Conservation (phyloP, 1,284 basidiomycete genomes). For the Nidula niveotomentosa region DNA sequence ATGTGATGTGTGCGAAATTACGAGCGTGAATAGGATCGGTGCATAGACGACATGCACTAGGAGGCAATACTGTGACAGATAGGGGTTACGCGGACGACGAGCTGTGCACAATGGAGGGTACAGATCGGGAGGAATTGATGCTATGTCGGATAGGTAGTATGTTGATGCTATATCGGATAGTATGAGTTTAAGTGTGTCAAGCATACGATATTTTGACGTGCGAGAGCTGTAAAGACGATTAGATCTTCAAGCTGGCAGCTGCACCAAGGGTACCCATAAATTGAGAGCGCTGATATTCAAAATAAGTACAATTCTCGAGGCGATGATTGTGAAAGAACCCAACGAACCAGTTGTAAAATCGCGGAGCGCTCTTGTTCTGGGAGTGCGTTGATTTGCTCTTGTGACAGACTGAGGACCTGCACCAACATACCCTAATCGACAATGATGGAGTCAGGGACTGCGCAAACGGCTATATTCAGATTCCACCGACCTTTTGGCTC, state of each 20-base stretch:
- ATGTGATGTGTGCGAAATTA: too few relatives aligned
- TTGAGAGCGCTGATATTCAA: slow-evolving; percentile 39
- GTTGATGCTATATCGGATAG: too few relatives aligned
- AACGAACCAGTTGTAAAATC: slow-evolving; percentile 77
- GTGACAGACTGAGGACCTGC: slow-evolving; percentile 85
- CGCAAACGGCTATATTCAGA: neutral
- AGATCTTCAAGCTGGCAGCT: neutral
- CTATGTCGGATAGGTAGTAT: too few relatives aligned
- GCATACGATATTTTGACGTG: too few relatives aligned
- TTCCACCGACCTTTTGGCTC: slow-evolving; percentile 29
- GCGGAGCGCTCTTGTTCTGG: slow-evolving; percentile 83
- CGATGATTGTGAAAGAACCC: slow-evolving; percentile 22
- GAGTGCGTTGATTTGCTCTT: slow-evolving; percentile 85
- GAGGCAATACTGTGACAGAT: too few relatives aligned
- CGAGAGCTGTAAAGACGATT: neutral
- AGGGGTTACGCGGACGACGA: too few relatives aligned
- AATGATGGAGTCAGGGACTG: slow-evolving; percentile 3
- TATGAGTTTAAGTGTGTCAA: too few relatives aligned
- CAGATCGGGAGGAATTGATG: too few relatives aligned
- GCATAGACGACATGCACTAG: too few relatives aligned
- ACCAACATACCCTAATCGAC: slow-evolving; percentile 69
- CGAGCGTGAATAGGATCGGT: too few relatives aligned
- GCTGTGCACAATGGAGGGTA: too few relatives aligned
- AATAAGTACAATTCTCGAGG: slow-evolving; percentile 1
- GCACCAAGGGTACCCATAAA: slow-evolving; percentile 38